Evolutionary conservation across 441 rosid species (phyloP).

Genomic region (Erysimum cheiri): DNA sequence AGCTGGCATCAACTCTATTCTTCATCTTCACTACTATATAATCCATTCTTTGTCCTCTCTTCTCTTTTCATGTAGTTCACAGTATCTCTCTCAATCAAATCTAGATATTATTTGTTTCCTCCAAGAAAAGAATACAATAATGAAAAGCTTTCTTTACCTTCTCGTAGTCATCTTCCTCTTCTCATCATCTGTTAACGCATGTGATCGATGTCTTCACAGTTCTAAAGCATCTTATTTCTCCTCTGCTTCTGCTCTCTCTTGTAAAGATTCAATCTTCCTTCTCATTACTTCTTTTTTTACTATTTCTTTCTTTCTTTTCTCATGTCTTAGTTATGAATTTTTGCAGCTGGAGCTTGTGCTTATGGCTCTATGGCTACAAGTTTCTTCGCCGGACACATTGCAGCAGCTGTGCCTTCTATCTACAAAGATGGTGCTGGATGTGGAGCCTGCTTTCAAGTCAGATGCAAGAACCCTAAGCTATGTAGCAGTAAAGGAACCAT

Average conservation of each 20-base stretch:
- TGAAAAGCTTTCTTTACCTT: constrained; percentile 49
- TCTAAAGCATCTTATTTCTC: constrained; percentile 77
- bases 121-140: constrained; percentile 16
- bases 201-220: constrained; percentile 82
- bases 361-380: constrained; percentile 76
- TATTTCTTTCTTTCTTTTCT: constrained; percentile 3
- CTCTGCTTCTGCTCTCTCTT: constrained; percentile 66
- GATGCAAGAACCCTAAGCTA: constrained; percentile 66
- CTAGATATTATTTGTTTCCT: background rate
- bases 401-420: constrained; percentile 70
- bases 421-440: constrained; percentile 89
- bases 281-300: background rate
- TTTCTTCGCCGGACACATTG: constrained; percentile 68
- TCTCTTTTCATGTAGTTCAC: background rate
- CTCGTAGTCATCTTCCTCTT: constrained; percentile 48
- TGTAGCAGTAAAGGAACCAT: constrained; percentile 70
- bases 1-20: constrained; percentile 21
- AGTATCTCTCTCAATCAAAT: background rate
- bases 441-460: constrained; percentile 89
- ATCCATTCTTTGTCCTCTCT: constrained; percentile 1
- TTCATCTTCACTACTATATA: constrained; percentile 1
- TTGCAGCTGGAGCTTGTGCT: constrained; percentile 89
- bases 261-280: constrained; percentile 41
- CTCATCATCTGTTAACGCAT: constrained; percentile 58
- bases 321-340: constrained; percentile 9